These are phyloP conservation scores for Globisporangium spinosum DNA, from an alignment of 352 stramenopile species.

Conservation along the genomic window DNA sequence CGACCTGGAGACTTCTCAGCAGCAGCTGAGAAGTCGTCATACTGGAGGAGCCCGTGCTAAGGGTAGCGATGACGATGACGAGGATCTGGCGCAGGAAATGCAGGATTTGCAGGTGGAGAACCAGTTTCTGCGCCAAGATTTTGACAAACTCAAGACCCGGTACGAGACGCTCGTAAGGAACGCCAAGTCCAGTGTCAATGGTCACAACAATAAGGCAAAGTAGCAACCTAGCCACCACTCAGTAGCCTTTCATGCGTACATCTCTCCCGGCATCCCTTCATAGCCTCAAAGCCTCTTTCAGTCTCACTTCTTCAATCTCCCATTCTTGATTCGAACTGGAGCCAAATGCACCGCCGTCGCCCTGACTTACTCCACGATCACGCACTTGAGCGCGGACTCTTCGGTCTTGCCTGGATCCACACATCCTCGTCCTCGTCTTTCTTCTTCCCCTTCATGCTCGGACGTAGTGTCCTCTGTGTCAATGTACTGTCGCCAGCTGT, in stretches of 20 bases:
- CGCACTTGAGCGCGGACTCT: slow-evolving; percentile 32
- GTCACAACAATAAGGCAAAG: not conserved
- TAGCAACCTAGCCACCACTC: not conserved
- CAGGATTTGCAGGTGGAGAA: slow-evolving; percentile 68
- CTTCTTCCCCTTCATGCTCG: slow-evolving; percentile 13
- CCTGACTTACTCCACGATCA: slow-evolving; percentile 44
- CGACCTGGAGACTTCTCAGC: slow-evolving; percentile 10
- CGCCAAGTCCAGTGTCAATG: not conserved
- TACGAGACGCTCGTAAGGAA: slow-evolving; percentile 43
- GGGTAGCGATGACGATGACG: no score
- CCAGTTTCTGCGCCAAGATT: slow-evolving; percentile 56
- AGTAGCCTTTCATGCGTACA: not conserved
- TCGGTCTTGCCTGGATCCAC: slow-evolving; percentile 20
- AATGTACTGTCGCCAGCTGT: slow-evolving; percentile 3
- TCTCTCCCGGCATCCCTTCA: not conserved
- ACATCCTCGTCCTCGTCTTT: not conserved
- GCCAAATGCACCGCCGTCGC: not conserved
- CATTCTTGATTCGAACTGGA: not conserved
- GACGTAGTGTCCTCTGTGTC: slow-evolving; percentile 9
- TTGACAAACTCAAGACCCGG: slow-evolving; percentile 58
- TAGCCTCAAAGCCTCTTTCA: not conserved
- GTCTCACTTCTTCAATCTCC: slow-evolving; percentile 1
- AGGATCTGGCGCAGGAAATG: slow-evolving; percentile 30
- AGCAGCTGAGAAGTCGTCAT: not conserved
- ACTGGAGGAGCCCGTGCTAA: not conserved